These are phyloP conservation scores for Byssochlamys sp. DNA, from an alignment of 2,329 filamentous ascomycete genomes.

Conservation along the genomic window DNA sequence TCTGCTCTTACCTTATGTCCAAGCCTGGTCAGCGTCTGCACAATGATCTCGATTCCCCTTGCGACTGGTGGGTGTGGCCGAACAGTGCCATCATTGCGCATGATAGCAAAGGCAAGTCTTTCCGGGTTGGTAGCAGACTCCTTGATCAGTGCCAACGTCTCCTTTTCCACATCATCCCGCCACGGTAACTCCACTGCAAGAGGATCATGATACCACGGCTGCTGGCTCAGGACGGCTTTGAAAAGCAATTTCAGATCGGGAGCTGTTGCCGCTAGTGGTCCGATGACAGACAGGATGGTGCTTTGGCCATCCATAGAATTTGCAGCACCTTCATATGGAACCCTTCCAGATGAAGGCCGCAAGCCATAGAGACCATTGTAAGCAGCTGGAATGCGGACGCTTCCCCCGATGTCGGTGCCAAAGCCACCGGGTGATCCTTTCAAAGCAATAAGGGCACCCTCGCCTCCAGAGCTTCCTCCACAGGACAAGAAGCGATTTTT, in stretches of 20 bases:
- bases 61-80: constrained; percentile 49
- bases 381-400: constrained; percentile 49
- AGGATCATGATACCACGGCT: constrained; percentile 60
- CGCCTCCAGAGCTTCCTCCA: constrained; percentile 52
- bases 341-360: constrained; percentile 44
- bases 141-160: constrained; percentile 31
- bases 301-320: constrained; percentile 58
- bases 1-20: constrained; percentile 39
- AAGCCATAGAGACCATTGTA: constrained; percentile 52
- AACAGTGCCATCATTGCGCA: constrained; percentile 44
- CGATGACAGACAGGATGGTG: constrained; percentile 53
- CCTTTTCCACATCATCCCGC: constrained; percentile 39
- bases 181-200: constrained; percentile 58
- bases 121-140: constrained; percentile 18
- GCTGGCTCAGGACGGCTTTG: constrained; percentile 45
- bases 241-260: constrained; percentile 47
- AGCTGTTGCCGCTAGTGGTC: constrained; percentile 51
- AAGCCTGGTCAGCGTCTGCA: constrained; percentile 39
- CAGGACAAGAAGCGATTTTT: constrained; percentile 45
- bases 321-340: constrained; percentile 50
- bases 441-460: constrained; percentile 48
- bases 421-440: constrained; percentile 47
- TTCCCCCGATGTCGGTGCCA: constrained; percentile 50
- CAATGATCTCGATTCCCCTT: constrained; percentile 45
- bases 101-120: constrained; percentile 46